phyloP scores from a whole-genome alignment of 2,329 filamentous ascomycete species.

The Paecilomyces sp. region DNA sequence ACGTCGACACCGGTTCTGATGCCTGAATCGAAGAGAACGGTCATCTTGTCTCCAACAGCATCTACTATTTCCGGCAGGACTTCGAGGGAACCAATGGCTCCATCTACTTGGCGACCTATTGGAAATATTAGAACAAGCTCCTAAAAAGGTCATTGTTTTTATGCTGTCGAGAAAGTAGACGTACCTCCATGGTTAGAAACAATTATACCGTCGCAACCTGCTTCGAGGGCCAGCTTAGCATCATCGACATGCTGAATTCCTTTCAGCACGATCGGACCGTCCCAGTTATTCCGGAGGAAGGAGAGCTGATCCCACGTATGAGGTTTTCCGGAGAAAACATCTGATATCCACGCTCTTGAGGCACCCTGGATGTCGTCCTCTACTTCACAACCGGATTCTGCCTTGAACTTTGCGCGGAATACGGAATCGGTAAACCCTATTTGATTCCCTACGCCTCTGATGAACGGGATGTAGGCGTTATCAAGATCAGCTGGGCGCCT shows the following conservation, averaged over 20 bases:
- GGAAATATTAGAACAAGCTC: neutral
- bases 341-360: conserved; percentile 45
- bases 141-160: neutral
- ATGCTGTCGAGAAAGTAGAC: conserved; percentile 3
- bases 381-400: conserved; percentile 36
- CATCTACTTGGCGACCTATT: conserved; percentile 42
- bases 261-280: conserved; percentile 58
- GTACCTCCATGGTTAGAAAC: conserved; percentile 47
- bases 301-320: conserved; percentile 57
- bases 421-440: conserved; percentile 62
- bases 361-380: conserved; percentile 47
- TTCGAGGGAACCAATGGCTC: conserved; percentile 44
- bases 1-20: conserved; percentile 44
- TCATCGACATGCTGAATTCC: conserved; percentile 49
- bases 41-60: conserved; percentile 44
- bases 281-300: conserved; percentile 54
- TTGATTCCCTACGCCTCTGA: conserved; percentile 51
- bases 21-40: conserved; percentile 47
- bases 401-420: conserved; percentile 52
- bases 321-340: conserved; percentile 46
- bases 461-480: conserved; percentile 47
- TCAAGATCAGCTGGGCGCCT: conserved; percentile 59
- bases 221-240: conserved; percentile 37
- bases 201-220: conserved; percentile 44
- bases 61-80: conserved; percentile 55